Evolutionary conservation across 495 filamentous ascomycete genomes (phyloP).

Genomic region (Pyrenula massariospora): DNA sequence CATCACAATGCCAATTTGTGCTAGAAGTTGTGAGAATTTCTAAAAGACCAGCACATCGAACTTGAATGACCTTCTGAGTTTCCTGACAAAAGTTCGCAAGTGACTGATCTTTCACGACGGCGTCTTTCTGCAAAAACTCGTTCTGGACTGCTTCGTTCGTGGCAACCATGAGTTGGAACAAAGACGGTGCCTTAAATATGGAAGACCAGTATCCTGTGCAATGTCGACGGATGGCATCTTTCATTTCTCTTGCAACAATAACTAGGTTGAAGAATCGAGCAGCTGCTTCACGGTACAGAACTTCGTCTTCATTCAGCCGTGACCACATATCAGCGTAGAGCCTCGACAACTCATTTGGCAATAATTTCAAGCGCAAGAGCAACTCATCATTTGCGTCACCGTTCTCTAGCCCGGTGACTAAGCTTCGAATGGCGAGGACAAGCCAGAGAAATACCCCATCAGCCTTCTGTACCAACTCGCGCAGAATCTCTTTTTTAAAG

Average conservation of each 20-base stretch:
- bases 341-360: not conserved
- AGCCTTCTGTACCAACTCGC: constrained; percentile 17
- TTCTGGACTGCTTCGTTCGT: not conserved
- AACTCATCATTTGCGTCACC: not conserved
- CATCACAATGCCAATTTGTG: not conserved
- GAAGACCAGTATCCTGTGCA: no score
- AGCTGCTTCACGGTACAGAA: not conserved
- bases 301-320: not conserved
- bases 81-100: not conserved
- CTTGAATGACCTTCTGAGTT: not conserved
- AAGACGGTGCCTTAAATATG: no score
- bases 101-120: not conserved
- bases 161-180: not conserved
- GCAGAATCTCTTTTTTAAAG: constrained; percentile 1
- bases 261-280: not conserved
- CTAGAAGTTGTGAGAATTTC: not conserved
- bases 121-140: not conserved
- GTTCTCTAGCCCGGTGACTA: not conserved
- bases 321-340: not conserved
- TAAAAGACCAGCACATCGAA: not conserved
- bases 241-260: not conserved
- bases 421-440: not conserved
- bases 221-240: no score
- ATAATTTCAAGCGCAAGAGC: not conserved
- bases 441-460: constrained; percentile 31